These are phyloP conservation scores for Penicillium rolfsii DNA, from an alignment of 2,329 filamentous ascomycete species.

Conservation along the genomic window DNA sequence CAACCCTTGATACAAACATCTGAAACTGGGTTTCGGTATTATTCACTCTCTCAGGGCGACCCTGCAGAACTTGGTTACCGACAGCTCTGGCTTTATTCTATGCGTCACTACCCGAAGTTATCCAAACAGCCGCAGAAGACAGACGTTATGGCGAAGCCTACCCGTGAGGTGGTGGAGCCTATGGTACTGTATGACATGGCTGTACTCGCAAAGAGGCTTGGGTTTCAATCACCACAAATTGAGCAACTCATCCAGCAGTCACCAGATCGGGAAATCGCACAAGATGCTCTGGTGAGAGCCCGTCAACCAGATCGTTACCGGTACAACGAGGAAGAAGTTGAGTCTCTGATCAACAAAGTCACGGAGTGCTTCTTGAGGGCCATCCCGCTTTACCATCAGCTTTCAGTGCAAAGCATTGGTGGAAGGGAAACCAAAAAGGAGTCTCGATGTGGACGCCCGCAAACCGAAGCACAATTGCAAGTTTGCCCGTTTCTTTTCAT, in stretches of 20 bases:
- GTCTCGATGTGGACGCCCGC: conserved; percentile 19
- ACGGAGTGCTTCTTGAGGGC: conserved; percentile 16
- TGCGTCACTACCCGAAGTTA: background rate
- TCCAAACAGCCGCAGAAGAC: conserved; percentile 8
- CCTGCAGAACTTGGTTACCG: background rate
- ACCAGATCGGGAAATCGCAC: conserved; percentile 18
- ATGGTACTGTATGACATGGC: conserved; percentile 19
- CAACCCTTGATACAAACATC: background rate
- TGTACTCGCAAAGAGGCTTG: conserved; percentile 13
- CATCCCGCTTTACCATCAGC: conserved; percentile 14
- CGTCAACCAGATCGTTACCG: conserved; percentile 13
- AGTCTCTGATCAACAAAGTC: conserved; percentile 14
- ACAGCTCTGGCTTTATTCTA: conserved; percentile 1
- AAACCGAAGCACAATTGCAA: conserved; percentile 18
- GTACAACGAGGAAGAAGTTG: conserved; percentile 17
- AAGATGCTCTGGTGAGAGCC: conserved; percentile 20
- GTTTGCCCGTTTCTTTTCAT: conserved; percentile 29
- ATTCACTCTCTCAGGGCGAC: background rate
- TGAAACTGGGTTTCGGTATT: conserved; percentile 4
- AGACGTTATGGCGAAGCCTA: conserved; percentile 9
- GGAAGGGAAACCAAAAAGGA: conserved; percentile 20
- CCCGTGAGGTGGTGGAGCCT: conserved; percentile 8
- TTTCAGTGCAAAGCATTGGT: conserved; percentile 4
- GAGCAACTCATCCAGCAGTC: conserved; percentile 12
- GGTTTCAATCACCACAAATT: conserved; percentile 18